A percentile compares a stretch with the other conserved stretches of the same genome.
Conservation (phyloP, 257 asterid genomes). For the Nicotiana sylvestris region DNA sequence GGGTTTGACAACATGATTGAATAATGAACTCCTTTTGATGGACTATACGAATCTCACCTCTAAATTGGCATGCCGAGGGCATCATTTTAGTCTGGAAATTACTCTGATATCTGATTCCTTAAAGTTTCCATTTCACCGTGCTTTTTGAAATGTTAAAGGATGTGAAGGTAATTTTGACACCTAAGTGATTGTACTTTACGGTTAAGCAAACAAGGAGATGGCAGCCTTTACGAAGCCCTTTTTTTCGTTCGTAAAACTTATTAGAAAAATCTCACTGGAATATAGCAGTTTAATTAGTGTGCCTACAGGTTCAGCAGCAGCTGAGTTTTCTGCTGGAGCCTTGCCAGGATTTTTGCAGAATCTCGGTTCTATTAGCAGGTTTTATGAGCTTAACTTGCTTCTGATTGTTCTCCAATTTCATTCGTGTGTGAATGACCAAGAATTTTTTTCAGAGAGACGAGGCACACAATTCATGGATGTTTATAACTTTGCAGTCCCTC, state of each 20-base stretch:
- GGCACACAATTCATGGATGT: slow-evolving; percentile 1
- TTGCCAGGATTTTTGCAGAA: slow-evolving; percentile 65
- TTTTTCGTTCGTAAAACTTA: background rate
- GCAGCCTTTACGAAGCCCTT: background rate
- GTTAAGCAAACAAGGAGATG: background rate
- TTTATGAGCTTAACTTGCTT: slow-evolving; percentile 2
- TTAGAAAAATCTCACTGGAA: slow-evolving; percentile 1
- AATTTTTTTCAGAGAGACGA: background rate
- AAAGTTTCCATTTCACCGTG: background rate
- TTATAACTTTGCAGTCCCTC: slow-evolving; percentile 52
- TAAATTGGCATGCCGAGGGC: background rate
- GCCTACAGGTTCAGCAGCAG: slow-evolving; percentile 80
- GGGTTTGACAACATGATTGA: background rate
- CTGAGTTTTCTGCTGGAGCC: slow-evolving; percentile 94
- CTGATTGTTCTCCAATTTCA: slow-evolving; percentile 5
- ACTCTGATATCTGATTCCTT: background rate
- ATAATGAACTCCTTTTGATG: background rate
- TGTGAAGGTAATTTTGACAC: background rate
- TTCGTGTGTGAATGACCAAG: background rate
- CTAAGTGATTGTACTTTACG: background rate
- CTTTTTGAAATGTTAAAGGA: background rate
- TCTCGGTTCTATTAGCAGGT: slow-evolving; percentile 50
- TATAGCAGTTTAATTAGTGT: slow-evolving; percentile 12
- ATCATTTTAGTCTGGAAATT: background rate
- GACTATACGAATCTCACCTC: background rate